A percentile compares a stretch with the other conserved stretches of the same genome.
phyloP scores from a whole-genome alignment of 140 eudicot genomes.

The Cichorium intybus region DNA sequence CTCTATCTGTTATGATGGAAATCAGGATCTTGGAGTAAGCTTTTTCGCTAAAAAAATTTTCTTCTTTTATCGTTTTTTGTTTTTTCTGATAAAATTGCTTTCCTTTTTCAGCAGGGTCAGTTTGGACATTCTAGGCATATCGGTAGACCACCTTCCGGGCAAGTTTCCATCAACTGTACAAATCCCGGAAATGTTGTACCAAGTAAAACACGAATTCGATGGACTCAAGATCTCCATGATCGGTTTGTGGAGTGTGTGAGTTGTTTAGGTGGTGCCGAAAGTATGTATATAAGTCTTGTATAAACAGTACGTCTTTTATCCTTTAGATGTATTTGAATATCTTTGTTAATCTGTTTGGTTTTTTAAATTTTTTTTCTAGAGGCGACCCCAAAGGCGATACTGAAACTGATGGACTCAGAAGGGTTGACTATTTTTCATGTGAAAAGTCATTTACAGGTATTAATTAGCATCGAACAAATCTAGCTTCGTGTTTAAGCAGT shows the following conservation, averaged over 20 bases:
- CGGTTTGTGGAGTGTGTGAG: constrained; percentile 90
- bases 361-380: constrained; percentile 32
- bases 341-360: not conserved
- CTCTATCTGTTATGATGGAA: constrained; percentile 32
- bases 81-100: not conserved
- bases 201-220: constrained; percentile 80
- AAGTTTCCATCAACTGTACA: constrained; percentile 23
- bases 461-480: not conserved
- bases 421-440: constrained; percentile 92
- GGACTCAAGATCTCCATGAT: constrained; percentile 98
- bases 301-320: not conserved
- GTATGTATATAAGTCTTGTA: constrained; percentile 38
- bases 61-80: not conserved
- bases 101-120: constrained; percentile 12
- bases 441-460: constrained; percentile 95
- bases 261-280: constrained; percentile 86
- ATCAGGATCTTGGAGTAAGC: constrained; percentile 51
- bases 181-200: constrained; percentile 38
- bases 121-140: constrained; percentile 24
- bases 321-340: not conserved
- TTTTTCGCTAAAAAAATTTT: too few relatives aligned
- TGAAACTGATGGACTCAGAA: constrained; percentile 84
- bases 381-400: constrained; percentile 94
- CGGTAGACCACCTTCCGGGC: constrained; percentile 29
- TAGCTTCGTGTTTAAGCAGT: not conserved